Evolutionary conservation across 192 early-diverging fungal species (phyloP).

Genomic region (Coemansia sp.): DNA sequence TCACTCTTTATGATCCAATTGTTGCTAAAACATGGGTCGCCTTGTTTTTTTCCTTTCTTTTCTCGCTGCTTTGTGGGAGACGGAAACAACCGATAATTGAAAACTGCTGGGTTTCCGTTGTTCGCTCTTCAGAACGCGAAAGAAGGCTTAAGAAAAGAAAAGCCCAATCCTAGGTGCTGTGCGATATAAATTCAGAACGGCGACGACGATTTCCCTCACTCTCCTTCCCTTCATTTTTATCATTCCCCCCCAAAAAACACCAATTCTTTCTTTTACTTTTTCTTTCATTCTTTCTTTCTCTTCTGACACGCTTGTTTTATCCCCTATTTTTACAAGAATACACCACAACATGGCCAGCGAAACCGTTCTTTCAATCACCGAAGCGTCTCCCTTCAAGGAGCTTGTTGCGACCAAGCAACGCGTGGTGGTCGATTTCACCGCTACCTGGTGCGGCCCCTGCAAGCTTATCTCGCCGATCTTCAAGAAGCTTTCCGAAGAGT

Average conservation of each 20-base stretch:
- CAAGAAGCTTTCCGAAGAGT: constrained; percentile 56
- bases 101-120: too few species aligned
- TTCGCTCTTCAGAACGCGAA: too few species aligned
- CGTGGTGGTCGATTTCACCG: constrained; percentile 72
- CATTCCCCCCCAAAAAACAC: neutral
- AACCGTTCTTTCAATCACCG: constrained; percentile 4
- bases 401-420: constrained; percentile 36
- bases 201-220: neutral
- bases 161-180: neutral
- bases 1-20: constrained; percentile 1
- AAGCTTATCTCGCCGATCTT: constrained; percentile 70
- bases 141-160: too few species aligned
- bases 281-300: neutral
- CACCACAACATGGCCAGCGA: neutral
- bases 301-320: neutral
- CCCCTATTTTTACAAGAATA: neutral
- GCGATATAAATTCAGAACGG: neutral
- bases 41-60: neutral
- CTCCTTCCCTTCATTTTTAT: neutral
- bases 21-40: neutral
- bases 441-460: constrained; percentile 87
- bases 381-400: constrained; percentile 12
- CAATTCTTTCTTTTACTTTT: neutral
- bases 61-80: too few species aligned
- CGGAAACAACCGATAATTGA: too few species aligned